Conservation (phyloP, 2,329 filamentous ascomycete genomes). For the Fusarium sp. region DNA sequence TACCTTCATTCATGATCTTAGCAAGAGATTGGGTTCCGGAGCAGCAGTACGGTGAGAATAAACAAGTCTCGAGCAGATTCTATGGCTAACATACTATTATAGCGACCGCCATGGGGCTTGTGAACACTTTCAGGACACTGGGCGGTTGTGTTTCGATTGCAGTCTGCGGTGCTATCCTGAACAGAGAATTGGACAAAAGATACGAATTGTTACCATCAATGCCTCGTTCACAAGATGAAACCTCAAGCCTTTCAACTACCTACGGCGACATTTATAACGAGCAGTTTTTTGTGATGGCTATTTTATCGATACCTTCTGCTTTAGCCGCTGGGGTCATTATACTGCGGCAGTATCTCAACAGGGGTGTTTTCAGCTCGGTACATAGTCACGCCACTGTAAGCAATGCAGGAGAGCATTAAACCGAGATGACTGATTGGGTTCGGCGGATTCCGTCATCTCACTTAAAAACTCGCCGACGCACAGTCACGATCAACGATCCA, state of each 20-base stretch:
- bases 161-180: not conserved
- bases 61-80: too few species aligned
- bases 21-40: constrained; percentile 1
- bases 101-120: constrained; percentile 4
- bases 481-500: too few species aligned
- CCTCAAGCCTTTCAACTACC: too few species aligned
- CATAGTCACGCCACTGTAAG: too few species aligned
- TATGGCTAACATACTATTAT: not conserved
- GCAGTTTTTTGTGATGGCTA: constrained; percentile 1
- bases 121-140: constrained; percentile 1
- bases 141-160: constrained; percentile 3
- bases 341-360: not conserved
- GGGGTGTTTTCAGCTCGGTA: not conserved
- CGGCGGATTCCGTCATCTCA: not conserved
- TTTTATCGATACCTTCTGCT: not conserved
- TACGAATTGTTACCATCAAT: too few species aligned
- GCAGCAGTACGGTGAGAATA: not conserved
- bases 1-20: constrained; percentile 1
- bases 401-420: too few species aligned
- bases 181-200: not conserved
- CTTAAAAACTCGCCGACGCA: constrained; percentile 6
- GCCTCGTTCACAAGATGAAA: too few species aligned
- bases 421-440: not conserved
- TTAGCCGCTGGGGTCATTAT: not conserved
- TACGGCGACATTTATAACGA: not conserved